Evolutionary conservation across 2,329 filamentous ascomycete genomes (phyloP), one percentile per base, ranked within the genome.

Genomic region (Dactylella cylindrospora): DNA sequence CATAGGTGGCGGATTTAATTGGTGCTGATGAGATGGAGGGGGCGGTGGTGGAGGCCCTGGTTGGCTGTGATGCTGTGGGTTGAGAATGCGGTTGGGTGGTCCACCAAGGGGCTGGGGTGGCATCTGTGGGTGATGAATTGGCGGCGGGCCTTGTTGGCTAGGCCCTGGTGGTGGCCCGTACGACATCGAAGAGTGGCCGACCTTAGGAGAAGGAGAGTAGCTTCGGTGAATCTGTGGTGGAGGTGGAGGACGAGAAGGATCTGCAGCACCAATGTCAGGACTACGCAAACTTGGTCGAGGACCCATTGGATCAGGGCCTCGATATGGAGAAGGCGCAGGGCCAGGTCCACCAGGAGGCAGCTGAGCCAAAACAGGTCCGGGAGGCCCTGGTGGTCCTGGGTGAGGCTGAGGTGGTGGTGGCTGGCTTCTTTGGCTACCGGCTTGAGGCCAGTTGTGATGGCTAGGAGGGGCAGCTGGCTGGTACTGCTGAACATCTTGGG

Each of bases 401-500:
- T 81, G 80, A 13, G 84, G 80, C 52, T 84, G 84, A 39, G 79
- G 80, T 55, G 82, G 84, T 40, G 79, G 80, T 55, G 82, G 84
- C 68, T 80, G 79, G 57, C 73, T 72, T 64, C 84, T 81, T 41
- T 89, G 87, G 57, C 84, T 86, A 65, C 87, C 88, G 91, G 91
- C 97, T 72, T 94, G 87, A 66, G 90, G 90, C 20, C 35, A 43
- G 49, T 49, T 54, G 35, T 38, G 53, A n/a, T 62, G 57, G 45
- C 85, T 86, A 46, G 88, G 88, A 57, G 89, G 89, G 33, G 86
- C 87, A 40, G 84, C 82, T 49, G 84, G 82, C 73, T 95, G 90
- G 70, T 97, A 97, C 5, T 90, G 88, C 70, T 95, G 89, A 17
- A 97, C 90, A 73, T 98, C 93, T 70, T 95, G 91, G 5, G 93